A percentile compares a stretch with the other conserved stretches of the same genome.
Evolutionary conservation across 2,329 filamentous ascomycete species (phyloP).

Genomic region (Raffaelea deltoideospora): DNA sequence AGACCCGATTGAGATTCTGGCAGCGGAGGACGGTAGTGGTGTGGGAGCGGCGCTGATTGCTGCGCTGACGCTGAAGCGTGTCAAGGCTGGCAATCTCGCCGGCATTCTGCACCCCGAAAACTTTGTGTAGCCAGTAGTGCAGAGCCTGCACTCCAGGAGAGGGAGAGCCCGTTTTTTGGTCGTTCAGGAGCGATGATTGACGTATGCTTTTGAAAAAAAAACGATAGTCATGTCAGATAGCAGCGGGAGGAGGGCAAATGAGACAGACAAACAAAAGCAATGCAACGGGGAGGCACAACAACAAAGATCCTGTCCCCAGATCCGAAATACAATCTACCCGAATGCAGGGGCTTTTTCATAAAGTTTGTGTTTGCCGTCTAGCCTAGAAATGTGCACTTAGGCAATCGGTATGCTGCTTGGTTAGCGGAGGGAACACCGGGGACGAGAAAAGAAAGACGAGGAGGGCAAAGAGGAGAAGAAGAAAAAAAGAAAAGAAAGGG

Average conservation of each 20-base stretch:
- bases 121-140: constrained; percentile 34
- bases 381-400: constrained; percentile 59
- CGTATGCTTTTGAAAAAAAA: too few relatives aligned
- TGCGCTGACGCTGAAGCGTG: constrained; percentile 49
- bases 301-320: too few relatives aligned
- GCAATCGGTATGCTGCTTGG: constrained; percentile 50
- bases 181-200: too few relatives aligned
- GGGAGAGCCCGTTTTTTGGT: not conserved
- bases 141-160: too few relatives aligned
- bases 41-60: constrained; percentile 96
- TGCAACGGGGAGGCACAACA: too few relatives aligned
- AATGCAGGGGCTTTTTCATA: too few relatives aligned
- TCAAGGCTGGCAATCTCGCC: constrained; percentile 45
- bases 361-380: constrained; percentile 26
- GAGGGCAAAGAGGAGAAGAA: constrained; percentile 1
- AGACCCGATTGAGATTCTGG: constrained; percentile 75
- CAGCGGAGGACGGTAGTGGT: constrained; percentile 90
- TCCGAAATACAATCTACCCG: too few relatives aligned
- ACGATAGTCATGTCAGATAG: too few relatives aligned
- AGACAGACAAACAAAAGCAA: not conserved
- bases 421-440: too few relatives aligned
- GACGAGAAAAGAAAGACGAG: too few relatives aligned
- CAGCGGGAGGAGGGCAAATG: not conserved
- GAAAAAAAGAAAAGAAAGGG: constrained; percentile 5
- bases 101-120: constrained; percentile 52